A percentile compares a stretch with the other conserved stretches of the same genome.
These are phyloP conservation scores for Mycena floridula DNA, from an alignment of 768 basidiomycete genomes.

Conservation along the genomic window DNA sequence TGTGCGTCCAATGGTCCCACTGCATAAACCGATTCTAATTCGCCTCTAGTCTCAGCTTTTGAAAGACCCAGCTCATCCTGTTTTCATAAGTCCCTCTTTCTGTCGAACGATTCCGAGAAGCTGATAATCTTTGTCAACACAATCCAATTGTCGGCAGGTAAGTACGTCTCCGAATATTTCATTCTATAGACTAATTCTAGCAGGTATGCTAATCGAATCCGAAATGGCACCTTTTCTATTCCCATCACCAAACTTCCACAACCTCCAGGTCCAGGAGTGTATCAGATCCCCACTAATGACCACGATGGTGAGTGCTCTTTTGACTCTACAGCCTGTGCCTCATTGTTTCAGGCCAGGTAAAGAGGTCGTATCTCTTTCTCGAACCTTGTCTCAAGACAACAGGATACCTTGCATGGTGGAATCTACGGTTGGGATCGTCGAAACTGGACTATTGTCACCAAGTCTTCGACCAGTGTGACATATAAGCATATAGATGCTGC, in stretches of 20 bases:
- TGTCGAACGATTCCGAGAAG: not conserved
- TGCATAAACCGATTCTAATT: not conserved
- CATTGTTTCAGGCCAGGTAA: conserved; percentile 15
- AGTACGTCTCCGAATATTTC: conserved; percentile 27
- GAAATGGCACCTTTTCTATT: conserved; percentile 50
- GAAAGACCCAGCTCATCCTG: conserved; percentile 41
- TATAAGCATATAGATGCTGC: conserved; percentile 46
- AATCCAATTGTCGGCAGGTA: conserved; percentile 39
- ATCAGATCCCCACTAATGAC: conserved; percentile 46
- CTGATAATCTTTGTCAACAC: conserved; percentile 1
- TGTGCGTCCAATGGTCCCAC: conserved; percentile 20
- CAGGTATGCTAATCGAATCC: too few relatives aligned
- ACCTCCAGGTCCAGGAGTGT: conserved; percentile 36
- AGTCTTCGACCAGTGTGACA: conserved; percentile 40
- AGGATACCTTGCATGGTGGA: conserved; percentile 53
- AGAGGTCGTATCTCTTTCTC: not conserved
- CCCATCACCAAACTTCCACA: conserved; percentile 41
- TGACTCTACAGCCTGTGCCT: not conserved
- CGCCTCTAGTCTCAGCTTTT: conserved; percentile 28
- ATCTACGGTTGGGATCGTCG: conserved; percentile 54
- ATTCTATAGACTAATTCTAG: not conserved
- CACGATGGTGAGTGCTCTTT: conserved; percentile 29
- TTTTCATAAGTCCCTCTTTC: conserved; percentile 27
- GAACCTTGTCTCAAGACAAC: conserved; percentile 8
- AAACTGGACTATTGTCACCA: conserved; percentile 44